phyloP scores from a whole-genome alignment of 139 green algal genomes.

The Chlamydomonas incerta region DNA sequence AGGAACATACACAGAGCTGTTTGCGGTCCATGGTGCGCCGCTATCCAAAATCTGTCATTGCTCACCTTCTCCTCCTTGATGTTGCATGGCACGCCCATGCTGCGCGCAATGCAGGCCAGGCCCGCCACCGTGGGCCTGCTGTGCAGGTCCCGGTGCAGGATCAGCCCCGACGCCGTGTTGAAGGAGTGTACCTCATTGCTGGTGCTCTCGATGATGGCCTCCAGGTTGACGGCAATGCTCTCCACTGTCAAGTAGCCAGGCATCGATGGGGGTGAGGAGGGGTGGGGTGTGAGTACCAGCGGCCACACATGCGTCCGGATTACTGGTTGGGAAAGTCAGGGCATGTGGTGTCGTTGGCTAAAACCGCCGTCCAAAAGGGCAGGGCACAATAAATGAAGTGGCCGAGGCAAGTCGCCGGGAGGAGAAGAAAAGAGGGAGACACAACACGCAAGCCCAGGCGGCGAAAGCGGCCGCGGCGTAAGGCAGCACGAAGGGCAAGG shows the following conservation, averaged over 20 bases:
- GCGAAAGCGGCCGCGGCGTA: too few species aligned
- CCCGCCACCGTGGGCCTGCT: not conserved
- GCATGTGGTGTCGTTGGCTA: too few species aligned
- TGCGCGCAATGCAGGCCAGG: not conserved
- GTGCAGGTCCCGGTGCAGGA: not conserved
- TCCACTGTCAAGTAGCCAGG: not conserved
- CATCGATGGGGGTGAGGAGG: not conserved
- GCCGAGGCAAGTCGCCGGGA: too few species aligned
- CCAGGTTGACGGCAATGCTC: not conserved
- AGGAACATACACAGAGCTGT: too few species aligned
- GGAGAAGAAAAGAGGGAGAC: too few species aligned
- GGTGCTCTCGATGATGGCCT: not conserved
- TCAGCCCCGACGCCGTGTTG: not conserved
- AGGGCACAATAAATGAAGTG: too few species aligned
- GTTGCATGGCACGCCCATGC: not conserved
- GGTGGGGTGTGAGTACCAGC: not conserved
- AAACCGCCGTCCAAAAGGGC: too few species aligned
- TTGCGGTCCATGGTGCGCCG: too few species aligned
- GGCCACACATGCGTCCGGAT: not conserved
- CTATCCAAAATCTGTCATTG: too few species aligned
- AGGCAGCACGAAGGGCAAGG: too few species aligned
- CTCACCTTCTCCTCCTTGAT: not conserved
- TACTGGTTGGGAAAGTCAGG: not conserved
- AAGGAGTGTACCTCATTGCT: not conserved
- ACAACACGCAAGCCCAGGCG: too few species aligned